Evolutionary conservation across 306 rosid genomes (phyloP).

Genomic region (Vigna reflexopilosa): DNA sequence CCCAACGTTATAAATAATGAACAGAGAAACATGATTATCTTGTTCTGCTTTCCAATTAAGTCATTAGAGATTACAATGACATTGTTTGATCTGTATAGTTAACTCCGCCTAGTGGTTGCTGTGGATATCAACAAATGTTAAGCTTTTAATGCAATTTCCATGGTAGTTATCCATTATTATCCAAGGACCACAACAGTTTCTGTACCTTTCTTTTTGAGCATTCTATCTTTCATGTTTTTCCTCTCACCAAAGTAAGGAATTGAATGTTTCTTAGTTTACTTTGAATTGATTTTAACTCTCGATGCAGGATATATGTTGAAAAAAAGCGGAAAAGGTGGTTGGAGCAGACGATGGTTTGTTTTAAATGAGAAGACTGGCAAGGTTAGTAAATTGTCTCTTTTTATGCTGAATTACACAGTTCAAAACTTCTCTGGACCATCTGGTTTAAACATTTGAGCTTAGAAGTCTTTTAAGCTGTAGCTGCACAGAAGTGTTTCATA

Average conservation of each 20-base stretch:
- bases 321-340: slow-evolving; percentile 63
- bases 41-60: slow-evolving; percentile 19
- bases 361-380: slow-evolving; percentile 66
- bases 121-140: slow-evolving; percentile 23
- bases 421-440: slow-evolving; percentile 1
- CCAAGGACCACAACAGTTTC: slow-evolving; percentile 32
- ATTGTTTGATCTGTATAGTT: slow-evolving; percentile 5
- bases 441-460: slow-evolving; percentile 17
- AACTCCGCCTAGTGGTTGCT: slow-evolving; percentile 8
- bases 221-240: not conserved
- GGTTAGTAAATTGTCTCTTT: slow-evolving; percentile 52
- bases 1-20: slow-evolving; percentile 17
- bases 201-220: slow-evolving; percentile 21
- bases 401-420: not conserved
- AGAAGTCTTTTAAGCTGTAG: slow-evolving; percentile 16
- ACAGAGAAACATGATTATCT: slow-evolving; percentile 15
- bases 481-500: slow-evolving; percentile 16
- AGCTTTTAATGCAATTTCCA: slow-evolving; percentile 21
- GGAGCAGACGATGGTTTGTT: slow-evolving; percentile 70
- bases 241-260: slow-evolving; percentile 21
- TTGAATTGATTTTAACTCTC: slow-evolving; percentile 37
- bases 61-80: slow-evolving; percentile 1
- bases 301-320: slow-evolving; percentile 62
- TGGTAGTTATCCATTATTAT: slow-evolving; percentile 5
- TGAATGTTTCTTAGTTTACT: slow-evolving; percentile 32